Percentiles rank a stretch among this genome's conserved stretches.
These are phyloP conservation scores for Geotrichum fermentans DNA, from an alignment of 1,139 yeast species.

Conservation along the genomic window DNA sequence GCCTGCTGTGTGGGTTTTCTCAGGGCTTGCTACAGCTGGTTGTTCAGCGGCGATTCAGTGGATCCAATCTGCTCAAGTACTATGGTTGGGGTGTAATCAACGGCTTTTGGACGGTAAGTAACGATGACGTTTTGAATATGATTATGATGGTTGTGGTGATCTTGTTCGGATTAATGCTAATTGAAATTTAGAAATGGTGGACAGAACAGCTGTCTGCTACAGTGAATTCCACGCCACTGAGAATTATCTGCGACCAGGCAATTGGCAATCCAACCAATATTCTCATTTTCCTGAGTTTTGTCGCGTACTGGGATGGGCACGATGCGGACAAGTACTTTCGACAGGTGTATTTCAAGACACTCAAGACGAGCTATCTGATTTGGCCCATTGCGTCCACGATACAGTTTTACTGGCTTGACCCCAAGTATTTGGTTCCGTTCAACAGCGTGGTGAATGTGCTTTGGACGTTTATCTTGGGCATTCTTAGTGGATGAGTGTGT, in stretches of 20 bases:
- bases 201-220: slow-evolving; percentile 32
- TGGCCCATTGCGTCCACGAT: slow-evolving; percentile 39
- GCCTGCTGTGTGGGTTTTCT: slow-evolving; percentile 35
- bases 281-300: slow-evolving; percentile 33
- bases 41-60: slow-evolving; percentile 23
- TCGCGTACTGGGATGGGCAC: slow-evolving; percentile 39
- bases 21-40: slow-evolving; percentile 35
- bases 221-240: slow-evolving; percentile 23
- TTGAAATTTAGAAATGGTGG: slow-evolving; percentile 33
- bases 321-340: slow-evolving; percentile 34
- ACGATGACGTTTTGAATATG: too few relatives aligned
- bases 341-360: slow-evolving; percentile 29
- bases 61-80: slow-evolving; percentile 32
- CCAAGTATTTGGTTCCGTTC: slow-evolving; percentile 35
- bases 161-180: too few relatives aligned
- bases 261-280: slow-evolving; percentile 38
- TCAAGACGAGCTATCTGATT: slow-evolving; percentile 33
- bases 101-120: slow-evolving; percentile 37
- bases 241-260: slow-evolving; percentile 35
- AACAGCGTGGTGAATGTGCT: slow-evolving; percentile 35
- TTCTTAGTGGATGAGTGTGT: slow-evolving; percentile 22
- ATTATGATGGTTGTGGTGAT: too few relatives aligned
- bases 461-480: slow-evolving; percentile 38
- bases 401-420: slow-evolving; percentile 34
- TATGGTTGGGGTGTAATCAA: slow-evolving; percentile 39